Conservation (phyloP, 345 rosid genomes). For the Kandelia obovata region DNA sequence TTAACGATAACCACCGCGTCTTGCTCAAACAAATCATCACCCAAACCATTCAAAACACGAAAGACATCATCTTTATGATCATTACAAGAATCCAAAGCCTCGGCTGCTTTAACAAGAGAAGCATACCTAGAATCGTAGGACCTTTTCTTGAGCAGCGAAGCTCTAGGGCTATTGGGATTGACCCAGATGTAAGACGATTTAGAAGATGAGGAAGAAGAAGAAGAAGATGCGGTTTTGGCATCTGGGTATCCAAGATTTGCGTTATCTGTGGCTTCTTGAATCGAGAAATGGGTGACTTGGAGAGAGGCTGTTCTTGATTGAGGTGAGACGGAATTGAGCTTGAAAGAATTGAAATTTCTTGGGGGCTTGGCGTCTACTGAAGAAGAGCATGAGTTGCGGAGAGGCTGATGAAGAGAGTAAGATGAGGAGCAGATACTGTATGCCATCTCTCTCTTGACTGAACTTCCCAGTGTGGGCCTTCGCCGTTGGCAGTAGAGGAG, state of each 20-base stretch:
- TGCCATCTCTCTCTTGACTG: conserved; percentile 38
- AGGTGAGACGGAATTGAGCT: conserved; percentile 19
- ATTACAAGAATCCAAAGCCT: conserved; percentile 50
- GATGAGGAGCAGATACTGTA: conserved; percentile 45
- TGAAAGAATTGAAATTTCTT: conserved; percentile 20
- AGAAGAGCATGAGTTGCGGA: conserved; percentile 32
- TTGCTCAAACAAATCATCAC: conserved; percentile 52
- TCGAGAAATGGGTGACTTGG: conserved; percentile 43
- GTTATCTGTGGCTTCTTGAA: conserved; percentile 30
- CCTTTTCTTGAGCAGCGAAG: conserved; percentile 51
- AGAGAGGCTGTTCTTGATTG: conserved; percentile 30
- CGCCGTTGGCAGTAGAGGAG: too few species aligned
- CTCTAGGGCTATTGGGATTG: conserved; percentile 78
- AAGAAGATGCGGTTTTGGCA: conserved; percentile 20
- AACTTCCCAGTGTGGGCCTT: too few species aligned
- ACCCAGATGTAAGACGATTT: conserved; percentile 64
- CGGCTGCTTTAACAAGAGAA: conserved; percentile 58
- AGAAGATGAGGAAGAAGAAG: conserved; percentile 25
- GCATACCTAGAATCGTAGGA: conserved; percentile 79
- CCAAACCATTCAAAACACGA: conserved; percentile 42
- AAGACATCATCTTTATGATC: conserved; percentile 39
- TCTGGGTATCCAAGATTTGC: conserved; percentile 21
- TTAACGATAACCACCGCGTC: conserved; percentile 81
- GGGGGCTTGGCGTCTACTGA: conserved; percentile 31
- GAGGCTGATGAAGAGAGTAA: conserved; percentile 41